Evolutionary conservation across 2,329 filamentous ascomycete species (phyloP), one percentile per base, ranked within the genome.

Genomic region (Colletotrichum salicis): DNA sequence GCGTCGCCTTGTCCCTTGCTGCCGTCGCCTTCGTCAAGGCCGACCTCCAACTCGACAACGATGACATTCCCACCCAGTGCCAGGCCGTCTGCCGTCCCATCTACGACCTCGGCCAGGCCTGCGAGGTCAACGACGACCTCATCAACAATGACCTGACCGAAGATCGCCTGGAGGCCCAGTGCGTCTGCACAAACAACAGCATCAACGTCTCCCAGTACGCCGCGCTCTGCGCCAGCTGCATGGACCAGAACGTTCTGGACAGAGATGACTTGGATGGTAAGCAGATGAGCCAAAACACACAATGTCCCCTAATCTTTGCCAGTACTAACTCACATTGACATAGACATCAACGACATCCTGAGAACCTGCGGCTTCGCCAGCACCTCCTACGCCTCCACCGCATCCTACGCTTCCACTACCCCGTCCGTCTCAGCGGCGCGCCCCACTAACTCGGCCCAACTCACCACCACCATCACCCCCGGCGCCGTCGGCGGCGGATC

Each of bases 141-240:
- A 75, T 79, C 65, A 76, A 73, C 22, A 79, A 72, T 51, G 75
- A 82, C 75, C 78, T 76, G 29, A 74, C 78, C 37, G 81, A 84
- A 75, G 76, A 82, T 56, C 79, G 78, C 22, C 80, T 84, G 63
- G 77, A 80, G 77, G 76, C 75, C 13, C 81, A 84, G 74, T 84
- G 83, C 72, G 74, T 84, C 64, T 83, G 83, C 78, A 80, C 81
- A 74, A 82, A 85, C 77, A 72, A 77, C 60, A 82, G 81, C 75
- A 82, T 85, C 76, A 75, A 83, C 75, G 83, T 84, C 61, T 73
- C 59, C 29, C 70, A 74, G 22, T 74, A 84, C 60, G 78, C 82
- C 22, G 80, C 76, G 3, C 78, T 82, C 24, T 74, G 60, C 54
- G 74, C 74, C 48, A 74, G 72, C 61, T 75, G 74, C 65, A 73